Base-by-base conservation (phyloP, 2,329 filamentous ascomycete genomes). In the Trichoderma pleuroti region DNA sequence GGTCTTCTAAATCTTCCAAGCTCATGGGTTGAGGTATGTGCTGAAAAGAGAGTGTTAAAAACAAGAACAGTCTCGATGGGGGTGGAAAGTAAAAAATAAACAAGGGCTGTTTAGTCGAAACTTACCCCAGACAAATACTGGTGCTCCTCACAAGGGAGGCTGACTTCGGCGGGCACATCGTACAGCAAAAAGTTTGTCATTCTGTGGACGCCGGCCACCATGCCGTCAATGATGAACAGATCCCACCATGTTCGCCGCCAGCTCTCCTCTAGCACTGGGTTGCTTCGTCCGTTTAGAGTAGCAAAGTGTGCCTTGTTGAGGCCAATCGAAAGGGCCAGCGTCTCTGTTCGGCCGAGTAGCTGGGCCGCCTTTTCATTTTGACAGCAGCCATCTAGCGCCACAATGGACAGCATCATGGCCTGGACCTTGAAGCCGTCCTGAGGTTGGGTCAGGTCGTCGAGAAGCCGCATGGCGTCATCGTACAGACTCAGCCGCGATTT, bases 241-340 rank as follows among this genome's bases (percentile, higher is more conserved):
- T 89, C 93, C 94, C 94, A 98, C 94, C 94, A 98, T 1, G 94
- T 98, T 71, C 94, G 86, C 21, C 93, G 88, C 88, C 93, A 91
- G 78, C 91, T 93, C 80, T 98, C 94, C 77, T 95, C 92, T 4
- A 94, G 78, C 2, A 93, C 84, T 0, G 88, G 84, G 71, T 91
- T 88, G 6, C 88, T 88, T 32, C 86, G 83, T 18, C 91, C 90
- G 75, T 93, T 84, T 6, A 85, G 80, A 0, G 85, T 81, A 0
- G 93, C 90, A 78, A 90, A 97, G 0, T 87, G 84, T 61, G 87
- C 84, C 11, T 87, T 88, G 77, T 97, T 90, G 80, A 98, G 86
- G 0, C 92, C 91, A 28, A 97, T 86, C 70, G 93, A 88, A 11
- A 97, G 82, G 2, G 93, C 92, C 60, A 95, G 80, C 12, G 89